Evolutionary conservation across 2,329 filamentous ascomycete genomes (phyloP).

Genomic region (Fusarium pininemorale): DNA sequence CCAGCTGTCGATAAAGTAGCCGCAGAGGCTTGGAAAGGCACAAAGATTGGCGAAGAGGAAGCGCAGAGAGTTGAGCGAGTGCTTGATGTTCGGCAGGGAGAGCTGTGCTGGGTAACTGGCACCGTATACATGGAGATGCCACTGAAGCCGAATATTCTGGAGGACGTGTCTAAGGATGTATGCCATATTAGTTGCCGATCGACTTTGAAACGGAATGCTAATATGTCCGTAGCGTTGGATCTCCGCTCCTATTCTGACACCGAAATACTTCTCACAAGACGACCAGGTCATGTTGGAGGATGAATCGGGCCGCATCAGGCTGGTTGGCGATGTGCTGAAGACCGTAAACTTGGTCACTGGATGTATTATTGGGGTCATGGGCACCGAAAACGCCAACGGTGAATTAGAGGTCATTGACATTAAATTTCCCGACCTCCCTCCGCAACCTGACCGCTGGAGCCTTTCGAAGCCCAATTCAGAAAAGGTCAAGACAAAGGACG

Average conservation of each 20-base stretch:
- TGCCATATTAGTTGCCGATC: constrained; percentile 34
- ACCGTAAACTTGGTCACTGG: constrained; percentile 85
- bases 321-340: constrained; percentile 76
- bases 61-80: constrained; percentile 85
- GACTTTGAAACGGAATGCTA: neutral
- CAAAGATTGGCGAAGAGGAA: constrained; percentile 79
- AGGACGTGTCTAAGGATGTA: constrained; percentile 93
- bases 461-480: constrained; percentile 61
- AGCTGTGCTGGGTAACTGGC: constrained; percentile 93
- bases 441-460: constrained; percentile 83
- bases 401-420: constrained; percentile 93
- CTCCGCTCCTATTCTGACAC: constrained; percentile 77
- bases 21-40: constrained; percentile 77
- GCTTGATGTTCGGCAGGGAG: constrained; percentile 92
- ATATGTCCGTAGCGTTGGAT: constrained; percentile 77
- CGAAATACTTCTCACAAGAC: constrained; percentile 77
- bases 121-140: constrained; percentile 98
- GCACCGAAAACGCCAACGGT: constrained; percentile 90
- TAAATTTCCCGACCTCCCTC: constrained; percentile 85
- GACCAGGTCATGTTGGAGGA: constrained; percentile 91
- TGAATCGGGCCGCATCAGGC: constrained; percentile 85
- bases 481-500: constrained; percentile 51
- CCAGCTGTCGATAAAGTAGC: constrained; percentile 81
- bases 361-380: constrained; percentile 92
- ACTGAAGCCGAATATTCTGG: constrained; percentile 93